These are phyloP conservation scores for Ilex paraguariensis DNA, from an alignment of 305 asterid genomes.

Conservation along the genomic window DNA sequence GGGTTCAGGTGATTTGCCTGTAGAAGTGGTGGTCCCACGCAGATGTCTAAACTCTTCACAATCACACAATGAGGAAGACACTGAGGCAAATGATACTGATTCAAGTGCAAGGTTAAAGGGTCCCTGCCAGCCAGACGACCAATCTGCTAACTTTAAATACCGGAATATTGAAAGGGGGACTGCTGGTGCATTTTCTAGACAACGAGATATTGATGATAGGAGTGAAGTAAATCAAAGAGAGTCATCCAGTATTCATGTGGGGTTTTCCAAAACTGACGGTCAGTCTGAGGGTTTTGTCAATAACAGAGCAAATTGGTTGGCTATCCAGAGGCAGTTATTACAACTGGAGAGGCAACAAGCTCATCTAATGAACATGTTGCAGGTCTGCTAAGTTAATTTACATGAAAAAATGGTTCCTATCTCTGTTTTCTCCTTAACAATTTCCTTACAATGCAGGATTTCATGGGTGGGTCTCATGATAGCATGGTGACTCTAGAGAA, in stretches of 20 bases:
- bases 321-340: constrained; percentile 86
- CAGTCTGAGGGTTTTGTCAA: constrained; percentile 68
- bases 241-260: constrained; percentile 37
- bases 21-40: constrained; percentile 94
- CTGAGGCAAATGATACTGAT: constrained; percentile 40
- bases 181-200: constrained; percentile 26
- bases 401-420: constrained; percentile 9
- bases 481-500: constrained; percentile 97
- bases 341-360: constrained; percentile 94
- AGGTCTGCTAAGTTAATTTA: constrained; percentile 43
- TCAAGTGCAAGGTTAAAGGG: constrained; percentile 41
- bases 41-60: constrained; percentile 56
- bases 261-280: constrained; percentile 47
- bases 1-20: constrained; percentile 80
- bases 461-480: constrained; percentile 97
- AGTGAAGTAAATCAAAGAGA: constrained; percentile 59
- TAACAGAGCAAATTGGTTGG: constrained; percentile 86
- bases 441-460: constrained; percentile 53
- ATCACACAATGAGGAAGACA: constrained; percentile 50
- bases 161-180: constrained; percentile 41
- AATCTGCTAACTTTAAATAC: constrained; percentile 19
- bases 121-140: constrained; percentile 41
- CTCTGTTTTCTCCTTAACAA: constrained; percentile 18
- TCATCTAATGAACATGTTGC: constrained; percentile 95
- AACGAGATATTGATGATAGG: constrained; percentile 35